phyloP scores from a whole-genome alignment of 1,139 yeast species.

The Zygosaccharomyces sapae region DNA sequence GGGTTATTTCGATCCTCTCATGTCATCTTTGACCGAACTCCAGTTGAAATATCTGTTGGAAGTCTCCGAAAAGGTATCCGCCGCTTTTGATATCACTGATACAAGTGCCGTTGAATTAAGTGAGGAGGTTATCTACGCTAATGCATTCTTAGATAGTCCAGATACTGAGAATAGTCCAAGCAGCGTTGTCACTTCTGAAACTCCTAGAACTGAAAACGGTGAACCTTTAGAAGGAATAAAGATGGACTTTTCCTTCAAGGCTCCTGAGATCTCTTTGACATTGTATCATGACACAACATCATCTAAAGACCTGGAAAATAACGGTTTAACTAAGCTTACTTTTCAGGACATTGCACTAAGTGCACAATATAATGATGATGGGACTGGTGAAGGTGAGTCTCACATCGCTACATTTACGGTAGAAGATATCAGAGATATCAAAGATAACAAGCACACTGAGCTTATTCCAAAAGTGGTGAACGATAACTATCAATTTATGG shows the following conservation, averaged over 20 bases:
- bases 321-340: constrained; percentile 58
- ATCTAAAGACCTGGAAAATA: constrained; percentile 38
- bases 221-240: constrained; percentile 38
- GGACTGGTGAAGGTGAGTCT: constrained; percentile 57
- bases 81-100: constrained; percentile 48
- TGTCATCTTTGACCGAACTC: constrained; percentile 67
- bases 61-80: constrained; percentile 54
- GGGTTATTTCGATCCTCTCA: constrained; percentile 65
- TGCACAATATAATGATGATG: constrained; percentile 50
- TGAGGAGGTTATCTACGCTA: constrained; percentile 54
- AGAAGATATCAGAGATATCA: constrained; percentile 60
- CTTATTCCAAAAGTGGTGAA: constrained; percentile 69
- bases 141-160: constrained; percentile 31
- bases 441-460: constrained; percentile 68
- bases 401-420: constrained; percentile 72
- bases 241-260: constrained; percentile 50
- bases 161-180: constrained; percentile 11
- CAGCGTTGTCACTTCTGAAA: constrained; percentile 1
- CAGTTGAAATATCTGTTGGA: constrained; percentile 62
- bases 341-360: constrained; percentile 56
- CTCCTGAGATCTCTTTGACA: constrained; percentile 62
- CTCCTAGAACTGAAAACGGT: constrained; percentile 19
- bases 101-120: constrained; percentile 40
- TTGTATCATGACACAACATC: constrained; percentile 56
- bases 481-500: constrained; percentile 68